A percentile compares a stretch with the other conserved stretches of the same genome.
Conservation (phyloP, 495 filamentous ascomycete genomes). For the Penicillium antarcticum region DNA sequence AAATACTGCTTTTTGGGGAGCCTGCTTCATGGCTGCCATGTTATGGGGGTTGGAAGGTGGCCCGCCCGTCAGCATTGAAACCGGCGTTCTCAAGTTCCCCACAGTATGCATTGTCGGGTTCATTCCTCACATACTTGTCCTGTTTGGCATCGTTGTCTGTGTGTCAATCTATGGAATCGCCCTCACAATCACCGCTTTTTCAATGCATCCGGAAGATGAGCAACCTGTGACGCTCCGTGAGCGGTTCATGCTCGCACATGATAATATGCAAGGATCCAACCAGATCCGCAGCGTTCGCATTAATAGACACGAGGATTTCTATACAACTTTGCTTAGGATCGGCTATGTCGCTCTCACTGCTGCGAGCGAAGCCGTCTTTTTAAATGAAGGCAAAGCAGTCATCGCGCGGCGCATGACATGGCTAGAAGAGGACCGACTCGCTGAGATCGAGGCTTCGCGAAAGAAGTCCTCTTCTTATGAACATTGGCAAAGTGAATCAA, state of each 20-base stretch:
- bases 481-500: slow-evolving; percentile 32
- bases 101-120: slow-evolving; percentile 95
- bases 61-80: slow-evolving; percentile 40
- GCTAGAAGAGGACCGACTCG: slow-evolving; percentile 82
- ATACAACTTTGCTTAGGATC: slow-evolving; percentile 78
- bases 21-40: slow-evolving; percentile 82
- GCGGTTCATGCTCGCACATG: slow-evolving; percentile 63
- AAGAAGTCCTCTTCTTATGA: slow-evolving; percentile 15
- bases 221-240: slow-evolving; percentile 42
- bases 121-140: slow-evolving; percentile 83
- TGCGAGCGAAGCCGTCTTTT: slow-evolving; percentile 91
- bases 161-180: slow-evolving; percentile 72
- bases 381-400: slow-evolving; percentile 83
- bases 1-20: slow-evolving; percentile 84
- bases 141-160: slow-evolving; percentile 74
- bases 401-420: slow-evolving; percentile 78
- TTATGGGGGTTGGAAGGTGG: slow-evolving; percentile 65
- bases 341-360: slow-evolving; percentile 86
- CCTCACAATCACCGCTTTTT: slow-evolving; percentile 69
- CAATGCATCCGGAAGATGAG: slow-evolving; percentile 48
- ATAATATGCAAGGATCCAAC: slow-evolving; percentile 88
- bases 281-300: slow-evolving; percentile 76
- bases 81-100: slow-evolving; percentile 70
- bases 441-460: slow-evolving; percentile 50
- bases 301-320: slow-evolving; percentile 88